These are phyloP conservation scores for Benincasa hispida DNA, from an alignment of 306 rosid species.

Conservation along the genomic window DNA sequence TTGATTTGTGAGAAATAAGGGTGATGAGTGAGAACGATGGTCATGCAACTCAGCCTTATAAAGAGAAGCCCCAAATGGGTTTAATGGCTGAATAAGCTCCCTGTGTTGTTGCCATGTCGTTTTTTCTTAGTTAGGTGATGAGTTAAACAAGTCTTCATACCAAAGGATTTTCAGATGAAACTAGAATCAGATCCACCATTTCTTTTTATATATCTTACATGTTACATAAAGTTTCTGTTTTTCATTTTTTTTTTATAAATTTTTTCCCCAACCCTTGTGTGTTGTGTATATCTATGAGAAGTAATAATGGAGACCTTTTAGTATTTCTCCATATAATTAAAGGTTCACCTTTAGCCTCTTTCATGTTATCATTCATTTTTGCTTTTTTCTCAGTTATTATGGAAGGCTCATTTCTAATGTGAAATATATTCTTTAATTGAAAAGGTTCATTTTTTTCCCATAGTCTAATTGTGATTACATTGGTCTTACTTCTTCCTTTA, in stretches of 20 bases:
- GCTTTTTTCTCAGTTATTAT: neutral
- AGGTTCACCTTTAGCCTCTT: neutral
- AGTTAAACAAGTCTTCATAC: neutral
- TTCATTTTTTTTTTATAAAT: neutral
- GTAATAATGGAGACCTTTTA: neutral
- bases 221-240: conserved; percentile 4
- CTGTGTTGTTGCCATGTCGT: conserved; percentile 2
- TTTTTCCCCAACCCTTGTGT: neutral
- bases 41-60: neutral
- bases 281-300: neutral
- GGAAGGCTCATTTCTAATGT: neutral
- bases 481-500: neutral
- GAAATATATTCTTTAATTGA: neutral
- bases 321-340: neutral
- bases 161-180: conserved; percentile 1
- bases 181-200: neutral
- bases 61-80: neutral
- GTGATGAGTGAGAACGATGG: neutral
- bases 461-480: neutral
- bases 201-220: neutral
- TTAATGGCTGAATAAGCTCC: neutral
- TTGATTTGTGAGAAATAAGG: neutral
- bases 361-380: neutral
- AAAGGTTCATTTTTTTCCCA: neutral
- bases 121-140: conserved; percentile 4